Evolutionary conservation across 1,284 basidiomycete species (phyloP), one percentile per base, ranked within the genome.

Genomic region (Fomitiporia mediterranea): DNA sequence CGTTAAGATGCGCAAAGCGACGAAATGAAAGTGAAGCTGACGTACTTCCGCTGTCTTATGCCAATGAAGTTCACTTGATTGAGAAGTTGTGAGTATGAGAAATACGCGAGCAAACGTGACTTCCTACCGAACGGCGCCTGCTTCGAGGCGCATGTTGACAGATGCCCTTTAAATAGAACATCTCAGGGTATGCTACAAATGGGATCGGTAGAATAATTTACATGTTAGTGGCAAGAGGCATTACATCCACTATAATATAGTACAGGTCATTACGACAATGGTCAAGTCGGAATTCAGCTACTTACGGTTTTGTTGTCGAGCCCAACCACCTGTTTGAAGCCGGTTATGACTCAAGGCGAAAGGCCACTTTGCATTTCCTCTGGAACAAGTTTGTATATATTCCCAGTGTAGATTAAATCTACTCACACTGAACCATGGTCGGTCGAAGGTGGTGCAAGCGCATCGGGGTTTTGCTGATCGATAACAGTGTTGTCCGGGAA

Each of bases 61-160:
- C 86, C 86, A 88, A 64, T 89, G 86, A 27, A 89, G 73, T 66
- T 90, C 86, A 17, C 85, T 84, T 59, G 53, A 57, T n/a, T n/a
- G n/a, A n/a, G 56, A 9, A 47, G 23, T 32, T 11, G 17, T 38
- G 30, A 34, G 17, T 37, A 8, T 44, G 15, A 23, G 9, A 13
- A 37, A 37, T 50, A 37, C 25, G 55, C 48, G 39, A 51, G 5
- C 9, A 27, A 9, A 11, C 38, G 50, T 48, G 51, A 30, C 40
- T 28, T 34, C 73, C 39, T 63, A 83, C 83, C 84, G 78, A 64
- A 86, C 72, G 0, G 81, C 81, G 8, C 85, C 86, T 42, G 79
- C 69, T 65, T 84, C 77, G 19, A 88, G 70, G 21, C 84, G 78
- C 84, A 87, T 86, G 64, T 89, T 80, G 8, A 86, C 85, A 38